Evolutionary conservation across 164 flowering plant genomes (phyloP).

Genomic region (Echeveria elegans): DNA sequence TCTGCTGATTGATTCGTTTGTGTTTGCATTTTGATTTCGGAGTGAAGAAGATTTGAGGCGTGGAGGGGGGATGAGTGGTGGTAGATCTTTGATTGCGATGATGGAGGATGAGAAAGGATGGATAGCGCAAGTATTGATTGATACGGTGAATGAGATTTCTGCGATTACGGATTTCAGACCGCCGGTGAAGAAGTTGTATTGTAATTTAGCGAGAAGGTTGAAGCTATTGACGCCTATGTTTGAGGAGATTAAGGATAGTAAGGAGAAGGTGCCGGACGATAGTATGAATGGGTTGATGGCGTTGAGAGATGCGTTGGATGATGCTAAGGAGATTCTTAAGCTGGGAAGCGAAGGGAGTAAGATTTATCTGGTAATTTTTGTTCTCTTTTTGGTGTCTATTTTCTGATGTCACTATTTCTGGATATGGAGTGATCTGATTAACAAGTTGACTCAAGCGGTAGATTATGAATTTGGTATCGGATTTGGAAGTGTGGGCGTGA

Average conservation of each 20-base stretch:
- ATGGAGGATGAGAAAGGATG: conserved; percentile 36
- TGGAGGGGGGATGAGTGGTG: conserved; percentile 4
- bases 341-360: conserved; percentile 65
- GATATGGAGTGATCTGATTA: neutral
- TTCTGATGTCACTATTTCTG: neutral
- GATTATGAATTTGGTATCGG: neutral
- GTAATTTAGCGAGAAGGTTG: conserved; percentile 70
- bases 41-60: neutral
- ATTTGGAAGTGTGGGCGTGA: neutral
- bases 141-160: conserved; percentile 47
- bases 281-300: conserved; percentile 20
- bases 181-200: conserved; percentile 62
- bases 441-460: neutral
- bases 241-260: conserved; percentile 63
- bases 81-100: conserved; percentile 16
- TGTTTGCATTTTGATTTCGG: too few species aligned
- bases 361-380: conserved; percentile 59
- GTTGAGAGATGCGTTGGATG: conserved; percentile 38
- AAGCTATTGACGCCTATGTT: conserved; percentile 79
- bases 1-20: neutral
- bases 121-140: conserved; percentile 40
- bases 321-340: conserved; percentile 50
- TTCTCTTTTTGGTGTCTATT: neutral
- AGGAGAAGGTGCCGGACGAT: conserved; percentile 21
- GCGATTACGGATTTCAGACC: conserved; percentile 48